Percentiles rank a stretch among this genome's conserved stretches.
phyloP scores from a whole-genome alignment of 805 yeast genomes.

The Kazachstania africana region DNA sequence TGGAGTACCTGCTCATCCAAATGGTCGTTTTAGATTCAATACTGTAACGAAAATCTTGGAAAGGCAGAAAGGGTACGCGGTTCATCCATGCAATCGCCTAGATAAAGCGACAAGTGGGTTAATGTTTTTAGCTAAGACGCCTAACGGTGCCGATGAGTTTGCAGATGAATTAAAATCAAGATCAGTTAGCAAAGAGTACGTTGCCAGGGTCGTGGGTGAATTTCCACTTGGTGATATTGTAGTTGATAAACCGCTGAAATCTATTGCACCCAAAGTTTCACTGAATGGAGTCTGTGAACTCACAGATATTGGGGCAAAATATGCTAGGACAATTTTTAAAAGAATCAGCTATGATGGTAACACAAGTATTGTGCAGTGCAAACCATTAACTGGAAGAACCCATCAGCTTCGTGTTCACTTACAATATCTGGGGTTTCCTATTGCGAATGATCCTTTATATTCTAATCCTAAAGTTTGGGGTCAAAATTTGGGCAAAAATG shows the following conservation, averaged over 20 bases:
- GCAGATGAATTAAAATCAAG: slow-evolving; percentile 63
- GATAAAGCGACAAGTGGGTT: slow-evolving; percentile 89
- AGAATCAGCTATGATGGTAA: slow-evolving; percentile 58
- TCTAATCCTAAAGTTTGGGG: slow-evolving; percentile 82
- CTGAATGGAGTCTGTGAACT: slow-evolving; percentile 41
- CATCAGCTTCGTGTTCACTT: slow-evolving; percentile 93
- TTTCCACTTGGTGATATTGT: slow-evolving; percentile 51
- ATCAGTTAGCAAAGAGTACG: slow-evolving; percentile 66
- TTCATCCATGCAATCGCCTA: slow-evolving; percentile 80
- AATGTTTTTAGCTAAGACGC: slow-evolving; percentile 79
- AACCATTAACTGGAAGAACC: slow-evolving; percentile 85
- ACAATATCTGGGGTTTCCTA: slow-evolving; percentile 81
- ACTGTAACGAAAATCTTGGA: slow-evolving; percentile 69
- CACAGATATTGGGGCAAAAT: slow-evolving; percentile 34
- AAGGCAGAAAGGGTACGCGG: slow-evolving; percentile 42
- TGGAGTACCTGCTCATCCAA: slow-evolving; percentile 93
- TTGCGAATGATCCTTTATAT: slow-evolving; percentile 86
- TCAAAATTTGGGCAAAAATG: slow-evolving; percentile 48
- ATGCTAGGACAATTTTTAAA: slow-evolving; percentile 61
- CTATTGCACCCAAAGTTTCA: slow-evolving; percentile 64
- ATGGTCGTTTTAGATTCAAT: slow-evolving; percentile 70
- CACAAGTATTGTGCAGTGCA: slow-evolving; percentile 60
- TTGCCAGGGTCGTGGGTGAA: slow-evolving; percentile 80
- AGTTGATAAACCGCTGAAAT: slow-evolving; percentile 57
- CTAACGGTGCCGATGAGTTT: slow-evolving; percentile 66